Evolutionary conservation across 176 grass and related monocot genomes (phyloP), one percentile per base, ranked within the genome.

Genomic region (Eragrostis curvula): DNA sequence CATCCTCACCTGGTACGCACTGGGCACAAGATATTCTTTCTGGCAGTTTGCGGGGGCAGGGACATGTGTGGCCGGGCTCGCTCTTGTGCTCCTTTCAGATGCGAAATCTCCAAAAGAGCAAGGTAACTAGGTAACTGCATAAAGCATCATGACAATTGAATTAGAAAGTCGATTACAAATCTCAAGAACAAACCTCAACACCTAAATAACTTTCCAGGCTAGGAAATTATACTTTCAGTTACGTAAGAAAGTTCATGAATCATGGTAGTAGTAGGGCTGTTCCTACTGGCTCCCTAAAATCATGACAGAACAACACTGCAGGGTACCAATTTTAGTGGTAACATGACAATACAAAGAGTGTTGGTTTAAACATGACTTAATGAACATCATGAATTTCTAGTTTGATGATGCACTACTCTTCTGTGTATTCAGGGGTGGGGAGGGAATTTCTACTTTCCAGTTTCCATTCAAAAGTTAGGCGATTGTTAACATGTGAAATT

Each of bases 41-140:
- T 90, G 88, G 68, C 90, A 96, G 42, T 86, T 96, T 77, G 30
- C 73, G 12, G 88, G 93, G 7, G 87, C 82, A 46, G 87, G 82
- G 47, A 70, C 81, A 20, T 90, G 90, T 44, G 90, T 96, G 43
- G 58, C 63, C 13, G 93, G 93, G 8, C 87, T 96, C 63, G 85
- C 36, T 32, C 76, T 96, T 85, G 93, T 90, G 42, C 85, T 96
- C 73, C 85, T 96, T 71, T 96, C 93, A 68, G 87, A 96, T 81
- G 64, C 87, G 12, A 43, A 79, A 68, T 56, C 73, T 13, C 18
- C 85, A 65, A 14, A 76, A 28, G 78, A 48, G 17, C 65, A 81
- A 81, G 83, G 90, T 85, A 46, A 63, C 52, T 55, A 39, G 49
- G 46, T 66, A 11, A 18, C 70, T 48, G 30, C 42, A 80, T 17